Evolutionary conservation across 495 filamentous ascomycete species (phyloP).

Genomic region (Trichoderma erinaceum): DNA sequence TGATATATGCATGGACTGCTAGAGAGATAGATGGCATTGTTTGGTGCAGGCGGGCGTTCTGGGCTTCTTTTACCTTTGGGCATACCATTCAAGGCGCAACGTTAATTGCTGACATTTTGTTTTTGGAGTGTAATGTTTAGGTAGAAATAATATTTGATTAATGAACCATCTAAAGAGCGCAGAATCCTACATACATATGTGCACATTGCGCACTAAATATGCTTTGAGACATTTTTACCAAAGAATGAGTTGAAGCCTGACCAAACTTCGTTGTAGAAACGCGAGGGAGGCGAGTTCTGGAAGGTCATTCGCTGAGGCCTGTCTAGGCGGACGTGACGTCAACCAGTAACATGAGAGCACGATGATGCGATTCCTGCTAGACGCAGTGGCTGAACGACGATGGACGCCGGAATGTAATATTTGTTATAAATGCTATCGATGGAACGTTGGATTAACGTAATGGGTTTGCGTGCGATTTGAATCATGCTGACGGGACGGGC

Average conservation of each 20-base stretch:
- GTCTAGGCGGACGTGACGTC: neutral
- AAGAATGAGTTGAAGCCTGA: neutral
- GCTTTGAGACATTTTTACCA: neutral
- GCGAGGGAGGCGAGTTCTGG: conserved; percentile 3
- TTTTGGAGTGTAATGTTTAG: neutral
- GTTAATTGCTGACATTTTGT: neutral
- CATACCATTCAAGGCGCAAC: neutral
- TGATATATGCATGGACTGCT: neutral
- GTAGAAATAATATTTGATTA: neutral
- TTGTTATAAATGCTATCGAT: neutral
- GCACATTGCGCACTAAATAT: neutral
- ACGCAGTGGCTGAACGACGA: neutral
- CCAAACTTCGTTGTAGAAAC: neutral
- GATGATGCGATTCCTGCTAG: neutral
- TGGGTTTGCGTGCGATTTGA: neutral
- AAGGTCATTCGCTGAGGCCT: neutral
- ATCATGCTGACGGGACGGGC: neutral
- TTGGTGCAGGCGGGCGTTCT: neutral
- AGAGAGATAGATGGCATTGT: conserved; percentile 4
- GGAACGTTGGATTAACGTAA: neutral
- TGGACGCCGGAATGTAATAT: neutral
- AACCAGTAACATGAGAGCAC: neutral
- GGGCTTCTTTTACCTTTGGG: neutral
- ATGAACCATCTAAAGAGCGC: neutral
- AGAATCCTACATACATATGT: neutral